phyloP scores from a whole-genome alignment of 441 rosid species.

The Aquilaria agallochum region DNA sequence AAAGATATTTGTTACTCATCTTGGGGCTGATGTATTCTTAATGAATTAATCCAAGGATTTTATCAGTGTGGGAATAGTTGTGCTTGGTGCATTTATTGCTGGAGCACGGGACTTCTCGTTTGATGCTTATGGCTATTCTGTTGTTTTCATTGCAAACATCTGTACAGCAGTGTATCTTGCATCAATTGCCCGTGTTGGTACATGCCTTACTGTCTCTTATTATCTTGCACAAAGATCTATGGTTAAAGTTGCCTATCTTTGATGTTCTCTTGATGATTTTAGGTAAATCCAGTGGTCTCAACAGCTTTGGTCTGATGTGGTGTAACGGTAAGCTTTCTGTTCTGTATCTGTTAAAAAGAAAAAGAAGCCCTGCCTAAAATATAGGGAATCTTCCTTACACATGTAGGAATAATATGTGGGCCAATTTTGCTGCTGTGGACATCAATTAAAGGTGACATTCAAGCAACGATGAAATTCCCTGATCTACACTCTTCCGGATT shows the following conservation, averaged over 20 bases:
- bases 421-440: slow-evolving; percentile 54
- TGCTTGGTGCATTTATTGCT: slow-evolving; percentile 53
- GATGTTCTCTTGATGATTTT: slow-evolving; percentile 9
- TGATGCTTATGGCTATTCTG: slow-evolving; percentile 54
- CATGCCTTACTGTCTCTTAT: slow-evolving; percentile 8
- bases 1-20: neutral
- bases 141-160: slow-evolving; percentile 56
- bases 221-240: neutral
- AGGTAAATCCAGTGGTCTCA: slow-evolving; percentile 52
- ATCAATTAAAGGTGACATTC: slow-evolving; percentile 43
- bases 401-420: slow-evolving; percentile 37
- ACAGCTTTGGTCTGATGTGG: slow-evolving; percentile 59
- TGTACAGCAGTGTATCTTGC: slow-evolving; percentile 60
- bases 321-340: slow-evolving; percentile 36
- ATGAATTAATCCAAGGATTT: slow-evolving; percentile 26
- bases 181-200: slow-evolving; percentile 52
- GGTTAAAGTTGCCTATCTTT: slow-evolving; percentile 1
- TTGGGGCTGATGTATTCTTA: slow-evolving; percentile 12
- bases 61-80: slow-evolving; percentile 51
- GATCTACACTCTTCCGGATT: slow-evolving; percentile 42
- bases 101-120: slow-evolving; percentile 67
- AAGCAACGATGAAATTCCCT: slow-evolving; percentile 34
- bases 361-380: neutral
- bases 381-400: neutral
- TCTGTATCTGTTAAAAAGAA: neutral